These are phyloP conservation scores for Amylocystis lapponica DNA, from an alignment of 768 basidiomycete genomes.

Conservation along the genomic window DNA sequence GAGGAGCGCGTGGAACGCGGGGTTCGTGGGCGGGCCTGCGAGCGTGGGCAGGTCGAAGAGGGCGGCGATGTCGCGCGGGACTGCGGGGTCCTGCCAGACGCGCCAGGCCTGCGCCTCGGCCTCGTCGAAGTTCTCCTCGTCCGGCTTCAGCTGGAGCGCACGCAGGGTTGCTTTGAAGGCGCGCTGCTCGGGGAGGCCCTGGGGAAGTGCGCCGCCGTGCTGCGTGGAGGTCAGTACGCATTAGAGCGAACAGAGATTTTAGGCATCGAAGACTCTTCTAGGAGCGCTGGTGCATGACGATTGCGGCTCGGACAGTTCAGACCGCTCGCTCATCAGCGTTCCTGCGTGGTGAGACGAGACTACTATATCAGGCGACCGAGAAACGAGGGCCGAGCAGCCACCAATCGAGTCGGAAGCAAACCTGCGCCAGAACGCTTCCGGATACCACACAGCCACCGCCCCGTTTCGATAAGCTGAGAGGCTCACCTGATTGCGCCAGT, in stretches of 20 bases:
- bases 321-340: too few relatives aligned
- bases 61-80: constrained; percentile 60
- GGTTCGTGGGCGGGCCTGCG: constrained; percentile 29
- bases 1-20: constrained; percentile 74
- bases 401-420: too few relatives aligned
- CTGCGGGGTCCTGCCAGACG: constrained; percentile 57
- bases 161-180: constrained; percentile 68
- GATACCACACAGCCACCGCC: too few relatives aligned
- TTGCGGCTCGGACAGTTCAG: too few relatives aligned
- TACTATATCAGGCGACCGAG: too few relatives aligned
- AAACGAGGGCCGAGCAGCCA: too few relatives aligned
- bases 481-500: constrained; percentile 82
- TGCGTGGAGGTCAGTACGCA: constrained; percentile 26
- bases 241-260: too few relatives aligned
- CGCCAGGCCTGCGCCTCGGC: constrained; percentile 85
- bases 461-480: too few relatives aligned
- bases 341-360: not conserved
- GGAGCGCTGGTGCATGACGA: too few relatives aligned
- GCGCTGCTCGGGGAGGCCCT: constrained; percentile 57
- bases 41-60: constrained; percentile 63
- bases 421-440: too few relatives aligned
- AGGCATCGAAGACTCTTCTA: too few relatives aligned
- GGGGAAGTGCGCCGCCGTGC: constrained; percentile 62
- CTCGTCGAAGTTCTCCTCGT: constrained; percentile 98
- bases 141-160: constrained; percentile 63